Conservation (phyloP, 2,329 filamentous ascomycete species). For the Chaetomiaceae sp. region DNA sequence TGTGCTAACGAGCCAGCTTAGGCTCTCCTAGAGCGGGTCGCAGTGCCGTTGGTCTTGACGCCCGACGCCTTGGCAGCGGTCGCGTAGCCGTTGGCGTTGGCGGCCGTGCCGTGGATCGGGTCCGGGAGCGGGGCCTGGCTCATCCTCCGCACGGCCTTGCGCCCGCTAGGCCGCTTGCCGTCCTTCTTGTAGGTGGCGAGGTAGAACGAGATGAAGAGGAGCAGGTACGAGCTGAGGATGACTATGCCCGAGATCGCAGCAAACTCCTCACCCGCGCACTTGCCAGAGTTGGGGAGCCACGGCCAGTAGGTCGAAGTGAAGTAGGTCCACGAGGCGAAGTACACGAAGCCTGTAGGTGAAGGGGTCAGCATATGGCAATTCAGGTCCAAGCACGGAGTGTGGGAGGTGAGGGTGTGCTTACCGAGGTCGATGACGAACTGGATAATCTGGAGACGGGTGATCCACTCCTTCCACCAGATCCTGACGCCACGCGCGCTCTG, state of each 20-base stretch:
- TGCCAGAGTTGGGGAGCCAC: conserved; percentile 75
- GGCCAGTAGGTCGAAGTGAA: conserved; percentile 88
- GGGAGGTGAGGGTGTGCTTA: conserved; percentile 41
- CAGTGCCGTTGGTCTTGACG: conserved; percentile 24
- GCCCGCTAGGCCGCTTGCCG: conserved; percentile 71
- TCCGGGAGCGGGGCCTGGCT: conserved; percentile 68
- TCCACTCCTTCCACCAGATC: conserved; percentile 99
- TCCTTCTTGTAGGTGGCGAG: conserved; percentile 91
- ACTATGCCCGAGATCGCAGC: conserved; percentile 88
- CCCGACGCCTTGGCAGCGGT: conserved; percentile 27
- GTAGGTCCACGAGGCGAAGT: conserved; percentile 99
- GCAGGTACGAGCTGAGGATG: conserved; percentile 89
- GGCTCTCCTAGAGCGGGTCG: conserved; percentile 25
- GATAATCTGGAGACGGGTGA: conserved; percentile 93
- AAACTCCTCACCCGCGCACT: conserved; percentile 94
- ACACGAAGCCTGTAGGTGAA: conserved; percentile 72
- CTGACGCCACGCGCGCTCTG: conserved; percentile 91
- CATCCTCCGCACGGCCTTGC: conserved; percentile 67
- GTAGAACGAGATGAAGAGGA: conserved; percentile 99
- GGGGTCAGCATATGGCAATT: not conserved
- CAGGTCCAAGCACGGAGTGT: too few species aligned
- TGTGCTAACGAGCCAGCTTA: conserved; percentile 8
- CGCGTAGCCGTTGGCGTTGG: conserved; percentile 53
- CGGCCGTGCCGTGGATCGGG: conserved; percentile 61
- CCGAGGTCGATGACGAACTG: conserved; percentile 97